These are phyloP conservation scores for Neurospora sp. DNA, from an alignment of 495 filamentous ascomycete species.

Conservation along the genomic window DNA sequence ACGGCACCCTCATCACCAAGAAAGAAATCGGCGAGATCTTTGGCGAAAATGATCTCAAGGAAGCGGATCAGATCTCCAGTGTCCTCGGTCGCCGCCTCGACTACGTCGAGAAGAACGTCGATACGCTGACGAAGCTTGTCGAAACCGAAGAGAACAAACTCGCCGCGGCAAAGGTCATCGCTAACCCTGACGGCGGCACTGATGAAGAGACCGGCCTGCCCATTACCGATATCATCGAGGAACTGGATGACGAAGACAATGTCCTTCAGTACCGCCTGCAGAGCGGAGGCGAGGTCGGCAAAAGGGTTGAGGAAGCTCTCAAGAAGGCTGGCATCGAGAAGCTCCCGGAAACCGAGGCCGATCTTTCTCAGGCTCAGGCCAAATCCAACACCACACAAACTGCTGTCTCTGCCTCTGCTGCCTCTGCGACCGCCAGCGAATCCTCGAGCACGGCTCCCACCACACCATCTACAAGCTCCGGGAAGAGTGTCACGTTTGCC, in stretches of 20 bases:
- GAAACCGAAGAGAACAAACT: conserved; percentile 58
- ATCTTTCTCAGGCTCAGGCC: neutral
- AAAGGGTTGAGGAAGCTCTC: conserved; percentile 55
- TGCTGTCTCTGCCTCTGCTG: neutral
- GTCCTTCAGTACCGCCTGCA: conserved; percentile 56
- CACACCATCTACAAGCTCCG: conserved; percentile 7
- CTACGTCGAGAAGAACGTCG: conserved; percentile 76
- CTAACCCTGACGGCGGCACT: conserved; percentile 37
- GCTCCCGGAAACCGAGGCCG: conserved; percentile 9
- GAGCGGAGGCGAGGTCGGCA: conserved; percentile 48
- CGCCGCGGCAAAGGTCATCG: conserved; percentile 36
- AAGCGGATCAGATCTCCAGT: conserved; percentile 51
- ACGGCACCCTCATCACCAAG: conserved; percentile 33
- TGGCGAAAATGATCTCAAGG: conserved; percentile 39
- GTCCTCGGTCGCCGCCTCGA: conserved; percentile 70
- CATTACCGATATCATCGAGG: conserved; percentile 79
- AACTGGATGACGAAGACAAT: conserved; percentile 87
- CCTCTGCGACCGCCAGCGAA: neutral
- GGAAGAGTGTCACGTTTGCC: conserved; percentile 39
- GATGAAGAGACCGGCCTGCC: conserved; percentile 55
- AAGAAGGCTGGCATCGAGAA: conserved; percentile 50
- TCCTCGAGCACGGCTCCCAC: neutral
- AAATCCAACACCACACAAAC: neutral
- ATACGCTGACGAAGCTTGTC: conserved; percentile 57
- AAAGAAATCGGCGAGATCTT: conserved; percentile 58